A percentile compares a stretch with the other conserved stretches of the same genome.
Evolutionary conservation across 257 asterid species (phyloP).

Genomic region (Anisodus acutangulus): DNA sequence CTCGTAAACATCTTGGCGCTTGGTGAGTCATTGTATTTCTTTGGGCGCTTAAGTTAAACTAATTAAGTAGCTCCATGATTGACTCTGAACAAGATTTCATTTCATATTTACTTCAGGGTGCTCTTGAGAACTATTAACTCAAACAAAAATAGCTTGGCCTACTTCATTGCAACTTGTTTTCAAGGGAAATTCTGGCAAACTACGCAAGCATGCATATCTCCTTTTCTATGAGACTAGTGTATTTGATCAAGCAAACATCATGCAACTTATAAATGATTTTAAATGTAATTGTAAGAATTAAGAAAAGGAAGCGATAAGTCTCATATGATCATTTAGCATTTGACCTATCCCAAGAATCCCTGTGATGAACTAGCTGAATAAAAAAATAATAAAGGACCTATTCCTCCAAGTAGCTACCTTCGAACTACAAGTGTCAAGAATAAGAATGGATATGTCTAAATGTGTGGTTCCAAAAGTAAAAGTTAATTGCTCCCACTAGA

Average conservation of each 20-base stretch:
- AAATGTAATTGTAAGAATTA: not conserved
- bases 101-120: not conserved
- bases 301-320: not conserved
- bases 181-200: not conserved
- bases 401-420: not conserved
- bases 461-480: not conserved
- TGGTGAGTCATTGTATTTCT: not conserved
- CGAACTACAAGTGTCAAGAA: not conserved
- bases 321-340: not conserved
- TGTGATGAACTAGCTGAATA: too few relatives aligned
- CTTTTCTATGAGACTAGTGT: not conserved
- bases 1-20: not conserved
- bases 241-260: not conserved
- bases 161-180: not conserved
- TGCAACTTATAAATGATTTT: not conserved
- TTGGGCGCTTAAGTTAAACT: conserved; percentile 12
- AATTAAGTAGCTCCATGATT: not conserved
- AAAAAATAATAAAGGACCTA: too few relatives aligned
- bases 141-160: not conserved
- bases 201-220: not conserved
- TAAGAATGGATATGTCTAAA: not conserved
- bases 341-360: not conserved
- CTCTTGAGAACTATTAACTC: conserved; percentile 19
- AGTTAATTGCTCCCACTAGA: not conserved
- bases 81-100: not conserved